Evolutionary conservation across 1,284 basidiomycete genomes (phyloP).

Genomic region (Tilletia walkeri): DNA sequence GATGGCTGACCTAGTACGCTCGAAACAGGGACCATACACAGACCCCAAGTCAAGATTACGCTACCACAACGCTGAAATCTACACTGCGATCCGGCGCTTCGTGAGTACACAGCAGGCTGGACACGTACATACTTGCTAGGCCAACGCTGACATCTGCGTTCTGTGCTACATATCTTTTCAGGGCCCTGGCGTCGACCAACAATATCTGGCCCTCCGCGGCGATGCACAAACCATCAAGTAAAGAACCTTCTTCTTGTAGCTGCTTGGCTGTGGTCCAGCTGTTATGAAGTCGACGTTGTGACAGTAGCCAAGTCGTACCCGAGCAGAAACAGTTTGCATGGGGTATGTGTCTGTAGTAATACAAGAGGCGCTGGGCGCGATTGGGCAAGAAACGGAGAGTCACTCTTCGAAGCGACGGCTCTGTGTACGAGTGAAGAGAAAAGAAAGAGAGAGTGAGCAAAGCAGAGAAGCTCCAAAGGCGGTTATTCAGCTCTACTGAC

Average conservation of each 20-base stretch:
- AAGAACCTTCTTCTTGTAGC: neutral
- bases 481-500: neutral
- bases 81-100: slow-evolving; percentile 74
- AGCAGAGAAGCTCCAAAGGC: no score
- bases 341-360: neutral
- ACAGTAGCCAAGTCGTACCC: no score
- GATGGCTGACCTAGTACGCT: neutral
- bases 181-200: slow-evolving; percentile 17
- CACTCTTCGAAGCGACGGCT: slow-evolving; percentile 13
- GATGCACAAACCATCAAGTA: slow-evolving; percentile 10
- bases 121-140: neutral
- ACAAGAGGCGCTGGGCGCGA: neutral
- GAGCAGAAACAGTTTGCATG: no score
- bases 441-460: neutral
- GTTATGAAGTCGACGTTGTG: no score
- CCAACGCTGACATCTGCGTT: neutral
- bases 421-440: neutral
- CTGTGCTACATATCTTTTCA: neutral
- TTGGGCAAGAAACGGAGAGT: neutral
- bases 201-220: slow-evolving; percentile 16
- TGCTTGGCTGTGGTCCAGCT: no score
- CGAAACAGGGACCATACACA: slow-evolving; percentile 72
- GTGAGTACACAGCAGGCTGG: slow-evolving; percentile 59
- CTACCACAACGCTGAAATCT: slow-evolving; percentile 81
- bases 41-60: slow-evolving; percentile 76